Conservation (phyloP, 331 rosid species). For the Erythrophleum ivorense region DNA sequence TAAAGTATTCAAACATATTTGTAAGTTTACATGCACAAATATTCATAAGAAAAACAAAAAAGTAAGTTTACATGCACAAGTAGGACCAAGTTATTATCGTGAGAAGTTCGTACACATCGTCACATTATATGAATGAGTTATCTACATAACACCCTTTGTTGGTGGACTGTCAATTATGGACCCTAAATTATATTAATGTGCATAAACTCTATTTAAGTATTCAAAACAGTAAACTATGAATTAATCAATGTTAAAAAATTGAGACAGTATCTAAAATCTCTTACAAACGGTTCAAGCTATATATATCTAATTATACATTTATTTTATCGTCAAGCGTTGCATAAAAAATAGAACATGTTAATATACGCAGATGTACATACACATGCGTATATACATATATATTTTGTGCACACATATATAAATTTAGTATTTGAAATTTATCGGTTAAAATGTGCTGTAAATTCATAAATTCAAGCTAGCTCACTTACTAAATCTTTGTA, state of each 20-base stretch:
- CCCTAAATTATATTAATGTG: neutral
- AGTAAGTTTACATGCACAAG: too few species aligned
- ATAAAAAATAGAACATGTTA: neutral
- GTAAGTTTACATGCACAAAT: too few species aligned
- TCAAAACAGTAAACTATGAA: neutral
- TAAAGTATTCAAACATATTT: too few species aligned
- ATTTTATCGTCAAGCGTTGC: neutral
- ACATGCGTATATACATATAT: neutral
- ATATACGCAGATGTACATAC: too few species aligned
- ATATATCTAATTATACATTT: neutral
- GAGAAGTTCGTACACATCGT: too few species aligned
- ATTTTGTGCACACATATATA: too few species aligned
- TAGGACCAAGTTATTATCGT: too few species aligned
- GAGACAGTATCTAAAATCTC: neutral
- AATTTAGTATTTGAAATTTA: neutral
- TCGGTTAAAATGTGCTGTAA: neutral
- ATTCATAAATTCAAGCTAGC: neutral
- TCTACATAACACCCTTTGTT: neutral
- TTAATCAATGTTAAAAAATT: neutral
- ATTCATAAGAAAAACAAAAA: too few species aligned
- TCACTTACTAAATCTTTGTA: neutral
- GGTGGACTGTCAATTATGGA: neutral
- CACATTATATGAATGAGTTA: too few species aligned
- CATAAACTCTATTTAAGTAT: too few species aligned
- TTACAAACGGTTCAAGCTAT: neutral